These are phyloP conservation scores for Cordia subcordata DNA, from an alignment of 257 asterid genomes.

Conservation along the genomic window DNA sequence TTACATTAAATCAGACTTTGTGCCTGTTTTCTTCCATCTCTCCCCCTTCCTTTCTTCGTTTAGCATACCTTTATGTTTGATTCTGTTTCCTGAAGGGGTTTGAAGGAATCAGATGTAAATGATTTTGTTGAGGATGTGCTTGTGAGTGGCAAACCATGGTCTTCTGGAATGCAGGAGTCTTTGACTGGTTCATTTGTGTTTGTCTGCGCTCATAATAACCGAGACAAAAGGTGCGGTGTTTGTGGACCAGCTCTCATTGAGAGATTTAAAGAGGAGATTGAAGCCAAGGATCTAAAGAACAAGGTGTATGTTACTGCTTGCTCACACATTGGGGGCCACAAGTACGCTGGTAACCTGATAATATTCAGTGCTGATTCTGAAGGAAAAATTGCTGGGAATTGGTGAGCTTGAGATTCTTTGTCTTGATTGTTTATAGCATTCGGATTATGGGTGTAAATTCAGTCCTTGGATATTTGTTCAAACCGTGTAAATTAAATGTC, in stretches of 20 bases:
- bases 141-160: slow-evolving; percentile 74
- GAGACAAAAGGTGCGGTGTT: slow-evolving; percentile 91
- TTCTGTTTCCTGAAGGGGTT: slow-evolving; percentile 44
- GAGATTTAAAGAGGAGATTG: slow-evolving; percentile 68
- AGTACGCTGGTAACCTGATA: slow-evolving; percentile 93
- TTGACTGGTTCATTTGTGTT: slow-evolving; percentile 81
- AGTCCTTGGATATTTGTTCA: neutral
- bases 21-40: neutral
- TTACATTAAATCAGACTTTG: neutral
- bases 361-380: slow-evolving; percentile 59
- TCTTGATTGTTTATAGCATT: neutral
- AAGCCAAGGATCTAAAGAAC: slow-evolving; percentile 46
- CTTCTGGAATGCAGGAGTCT: slow-evolving; percentile 52
- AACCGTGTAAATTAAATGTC: neutral
- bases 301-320: slow-evolving; percentile 73
- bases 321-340: slow-evolving; percentile 96
- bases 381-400: slow-evolving; percentile 74
- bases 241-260: slow-evolving; percentile 91
- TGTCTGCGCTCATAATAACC: slow-evolving; percentile 81
- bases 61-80: neutral
- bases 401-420: slow-evolving; percentile 46
- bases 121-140: slow-evolving; percentile 83
- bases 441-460: neutral
- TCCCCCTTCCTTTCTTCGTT: neutral
- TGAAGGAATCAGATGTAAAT: slow-evolving; percentile 72